These are phyloP conservation scores for Colletotrichum musae DNA, from an alignment of 2,329 filamentous ascomycete species.

Conservation along the genomic window DNA sequence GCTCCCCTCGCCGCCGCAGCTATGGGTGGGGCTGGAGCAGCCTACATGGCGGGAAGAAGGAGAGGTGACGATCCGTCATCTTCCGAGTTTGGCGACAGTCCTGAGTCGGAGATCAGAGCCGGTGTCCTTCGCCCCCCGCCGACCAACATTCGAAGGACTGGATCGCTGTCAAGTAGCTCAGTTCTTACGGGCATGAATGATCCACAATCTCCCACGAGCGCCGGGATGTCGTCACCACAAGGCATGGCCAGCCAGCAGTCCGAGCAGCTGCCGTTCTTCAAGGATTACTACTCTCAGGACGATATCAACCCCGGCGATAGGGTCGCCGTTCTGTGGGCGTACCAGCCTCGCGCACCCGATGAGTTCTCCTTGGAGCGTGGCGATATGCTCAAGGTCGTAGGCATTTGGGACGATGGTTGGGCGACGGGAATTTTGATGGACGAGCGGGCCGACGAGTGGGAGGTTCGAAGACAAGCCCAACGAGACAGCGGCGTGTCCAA, in stretches of 20 bases:
- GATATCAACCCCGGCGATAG: slow-evolving; percentile 94
- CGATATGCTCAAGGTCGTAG: slow-evolving; percentile 98
- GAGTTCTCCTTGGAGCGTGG: slow-evolving; percentile 95
- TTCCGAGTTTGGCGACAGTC: slow-evolving; percentile 80
- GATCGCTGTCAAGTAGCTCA: slow-evolving; percentile 91
- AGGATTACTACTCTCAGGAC: slow-evolving; percentile 98
- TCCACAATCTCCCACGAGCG: slow-evolving; percentile 81
- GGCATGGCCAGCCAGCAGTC: slow-evolving; percentile 90
- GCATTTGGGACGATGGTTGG: slow-evolving; percentile 99
- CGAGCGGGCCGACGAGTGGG: slow-evolving; percentile 91
- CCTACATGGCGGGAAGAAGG: slow-evolving; percentile 61
- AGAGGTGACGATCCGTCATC: slow-evolving; percentile 73
- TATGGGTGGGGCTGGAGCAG: slow-evolving; percentile 63
- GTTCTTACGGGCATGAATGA: slow-evolving; percentile 77
- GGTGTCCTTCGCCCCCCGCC: slow-evolving; percentile 71
- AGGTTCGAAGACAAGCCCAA: slow-evolving; percentile 80
- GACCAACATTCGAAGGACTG: slow-evolving; percentile 77
- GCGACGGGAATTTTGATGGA: slow-evolving; percentile 90
- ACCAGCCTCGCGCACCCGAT: slow-evolving; percentile 92
- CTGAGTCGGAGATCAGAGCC: slow-evolving; percentile 74
- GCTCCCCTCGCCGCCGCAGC: slow-evolving; percentile 44
- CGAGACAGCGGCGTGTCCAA: slow-evolving; percentile 95
- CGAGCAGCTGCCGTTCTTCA: slow-evolving; percentile 96
- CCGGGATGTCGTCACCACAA: slow-evolving; percentile 85
- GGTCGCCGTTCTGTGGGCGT: slow-evolving; percentile 95